These are phyloP conservation scores for Tolypocladium endophyticum DNA, from an alignment of 2,329 filamentous ascomycete species.

Conservation along the genomic window DNA sequence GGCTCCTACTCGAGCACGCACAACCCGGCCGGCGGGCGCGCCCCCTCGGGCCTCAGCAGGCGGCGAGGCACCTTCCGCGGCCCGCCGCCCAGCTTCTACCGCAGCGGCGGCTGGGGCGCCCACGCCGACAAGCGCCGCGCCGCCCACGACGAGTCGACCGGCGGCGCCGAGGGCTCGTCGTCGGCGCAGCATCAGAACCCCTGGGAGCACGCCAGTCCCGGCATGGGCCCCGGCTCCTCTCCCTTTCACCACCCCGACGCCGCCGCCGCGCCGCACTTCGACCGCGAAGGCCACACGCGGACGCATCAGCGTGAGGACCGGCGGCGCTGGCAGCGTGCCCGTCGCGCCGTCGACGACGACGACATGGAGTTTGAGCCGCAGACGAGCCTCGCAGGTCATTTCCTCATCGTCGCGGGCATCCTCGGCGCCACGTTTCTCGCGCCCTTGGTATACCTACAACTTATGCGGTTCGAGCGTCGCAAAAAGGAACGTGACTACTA, in stretches of 20 bases:
- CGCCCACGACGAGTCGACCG: constrained; percentile 35
- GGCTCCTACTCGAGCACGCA: constrained; percentile 43
- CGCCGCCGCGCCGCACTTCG: constrained; percentile 60
- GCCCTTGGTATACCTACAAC: constrained; percentile 29
- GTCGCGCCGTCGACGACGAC: constrained; percentile 27
- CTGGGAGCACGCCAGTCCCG: constrained; percentile 16
- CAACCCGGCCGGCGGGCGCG: constrained; percentile 60
- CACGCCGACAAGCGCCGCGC: constrained; percentile 48
- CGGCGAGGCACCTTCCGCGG: constrained; percentile 69
- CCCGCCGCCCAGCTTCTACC: constrained; percentile 83
- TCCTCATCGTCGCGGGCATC: constrained; percentile 39
- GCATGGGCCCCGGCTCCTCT: constrained; percentile 50
- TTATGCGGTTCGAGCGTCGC: constrained; percentile 21
- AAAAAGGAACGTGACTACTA: constrained; percentile 11
- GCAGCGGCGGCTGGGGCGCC: constrained; percentile 65
- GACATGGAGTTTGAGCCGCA: constrained; percentile 29
- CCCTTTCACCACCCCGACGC: constrained; percentile 37
- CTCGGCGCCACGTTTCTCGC: constrained; percentile 33
- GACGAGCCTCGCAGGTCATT: constrained; percentile 29
- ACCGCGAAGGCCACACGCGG: constrained; percentile 58
- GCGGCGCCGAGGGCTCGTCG: not conserved
- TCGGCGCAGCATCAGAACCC: not conserved
- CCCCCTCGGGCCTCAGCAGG: constrained; percentile 70
- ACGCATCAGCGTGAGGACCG: constrained; percentile 59
- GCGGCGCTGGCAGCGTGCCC: constrained; percentile 23